phyloP scores from a whole-genome alignment of 768 basidiomycete species.

The Lanmaoa pseudosensibilis region DNA sequence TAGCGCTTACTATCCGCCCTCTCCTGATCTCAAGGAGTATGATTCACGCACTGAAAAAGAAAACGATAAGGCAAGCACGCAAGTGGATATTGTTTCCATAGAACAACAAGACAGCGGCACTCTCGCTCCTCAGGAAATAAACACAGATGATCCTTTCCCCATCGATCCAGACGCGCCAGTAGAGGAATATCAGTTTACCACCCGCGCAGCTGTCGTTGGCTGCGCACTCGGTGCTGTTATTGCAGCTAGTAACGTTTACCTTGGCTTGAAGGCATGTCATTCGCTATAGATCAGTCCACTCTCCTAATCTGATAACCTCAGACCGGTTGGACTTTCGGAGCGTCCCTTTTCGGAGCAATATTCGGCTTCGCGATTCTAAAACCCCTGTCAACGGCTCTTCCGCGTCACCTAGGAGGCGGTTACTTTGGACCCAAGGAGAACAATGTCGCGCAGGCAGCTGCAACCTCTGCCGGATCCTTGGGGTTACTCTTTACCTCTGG shows the following conservation, averaged over 20 bases:
- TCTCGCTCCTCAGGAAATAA: neutral
- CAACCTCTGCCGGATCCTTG: neutral
- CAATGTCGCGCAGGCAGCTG: neutral
- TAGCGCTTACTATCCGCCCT: neutral
- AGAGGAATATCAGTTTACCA: conserved; percentile 1
- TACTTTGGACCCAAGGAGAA: conserved; percentile 4
- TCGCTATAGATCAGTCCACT: too few relatives aligned
- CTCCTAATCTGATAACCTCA: neutral
- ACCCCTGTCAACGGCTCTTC: neutral
- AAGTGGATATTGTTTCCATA: conserved; percentile 2
- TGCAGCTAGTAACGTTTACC: neutral
- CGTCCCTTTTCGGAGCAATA: conserved; percentile 1
- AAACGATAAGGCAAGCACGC: neutral
- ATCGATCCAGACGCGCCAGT: neutral
- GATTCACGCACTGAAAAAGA: conserved; percentile 5
- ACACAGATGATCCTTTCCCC: conserved; percentile 3
- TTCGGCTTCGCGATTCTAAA: conserved; percentile 2
- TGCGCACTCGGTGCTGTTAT: neutral
- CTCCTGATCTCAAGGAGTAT: neutral
- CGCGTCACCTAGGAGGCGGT: neutral
- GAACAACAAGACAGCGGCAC: conserved; percentile 3
- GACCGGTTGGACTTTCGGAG: conserved; percentile 2
- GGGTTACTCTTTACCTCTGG: conserved; percentile 1
- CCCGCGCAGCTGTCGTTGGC: neutral
- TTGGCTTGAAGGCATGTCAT: neutral